Percentiles rank a stretch among this genome's conserved stretches.
phyloP scores from a whole-genome alignment of 257 asterid genomes.

The Cruciata laevipes region DNA sequence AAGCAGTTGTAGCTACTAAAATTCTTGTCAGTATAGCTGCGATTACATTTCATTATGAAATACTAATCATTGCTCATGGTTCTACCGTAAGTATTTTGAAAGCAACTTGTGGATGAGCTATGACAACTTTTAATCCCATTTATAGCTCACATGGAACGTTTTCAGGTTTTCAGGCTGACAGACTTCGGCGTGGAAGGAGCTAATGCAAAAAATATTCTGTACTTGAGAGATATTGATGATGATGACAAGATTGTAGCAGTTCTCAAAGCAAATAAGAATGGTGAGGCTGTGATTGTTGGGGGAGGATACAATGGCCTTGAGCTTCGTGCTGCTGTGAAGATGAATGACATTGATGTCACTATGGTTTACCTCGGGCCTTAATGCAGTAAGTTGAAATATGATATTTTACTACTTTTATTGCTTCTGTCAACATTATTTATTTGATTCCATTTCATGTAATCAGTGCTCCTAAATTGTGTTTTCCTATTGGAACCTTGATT shows the following conservation, averaged over 20 bases:
- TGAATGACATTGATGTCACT: conserved; percentile 63
- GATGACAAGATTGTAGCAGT: conserved; percentile 88
- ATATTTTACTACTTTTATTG: not conserved
- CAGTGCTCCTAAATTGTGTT: not conserved
- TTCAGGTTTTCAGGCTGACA: conserved; percentile 64
- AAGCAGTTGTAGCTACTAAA: conserved; percentile 79
- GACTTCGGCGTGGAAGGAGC: conserved; percentile 88
- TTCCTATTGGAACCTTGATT: not conserved
- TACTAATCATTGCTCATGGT: conserved; percentile 74
- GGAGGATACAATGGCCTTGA: conserved; percentile 99
- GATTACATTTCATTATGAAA: conserved; percentile 49
- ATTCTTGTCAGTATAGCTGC: conserved; percentile 64
- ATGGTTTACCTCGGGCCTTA: conserved; percentile 98
- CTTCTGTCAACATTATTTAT: not conserved
- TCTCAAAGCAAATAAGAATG: conserved; percentile 63
- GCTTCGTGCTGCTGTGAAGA: conserved; percentile 81
- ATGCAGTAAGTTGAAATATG: conserved; percentile 73
- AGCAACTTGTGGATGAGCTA: not conserved
- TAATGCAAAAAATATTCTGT: conserved; percentile 80
- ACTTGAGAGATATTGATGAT: conserved; percentile 82
- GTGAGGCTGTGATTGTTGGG: conserved; percentile 85
- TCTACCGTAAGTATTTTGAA: conserved; percentile 47
- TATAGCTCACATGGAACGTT: not conserved
- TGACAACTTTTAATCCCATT: not conserved
- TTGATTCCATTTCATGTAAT: not conserved